Base-by-base conservation (phyloP, 805 yeast genomes). In the Yamadazyma akitaensis region DNA sequence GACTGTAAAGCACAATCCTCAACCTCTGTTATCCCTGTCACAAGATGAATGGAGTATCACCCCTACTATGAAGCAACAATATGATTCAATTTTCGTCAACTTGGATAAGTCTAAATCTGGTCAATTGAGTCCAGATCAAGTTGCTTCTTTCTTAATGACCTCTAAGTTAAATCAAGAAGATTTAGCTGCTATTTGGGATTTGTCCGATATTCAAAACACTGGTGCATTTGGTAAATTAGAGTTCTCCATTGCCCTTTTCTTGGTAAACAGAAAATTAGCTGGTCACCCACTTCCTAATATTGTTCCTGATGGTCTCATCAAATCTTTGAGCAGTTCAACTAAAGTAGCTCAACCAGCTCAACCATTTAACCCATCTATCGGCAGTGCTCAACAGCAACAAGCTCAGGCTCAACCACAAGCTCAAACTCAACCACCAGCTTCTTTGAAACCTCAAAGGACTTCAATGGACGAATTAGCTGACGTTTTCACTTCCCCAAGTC, bases 111-210 rank as follows among this genome's bases (percentile, higher is more conserved):
- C 68, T 7, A 75, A 77, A 30, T 48, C 70, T 2, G 96, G 96
- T 5, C 59, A 72, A 2, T 74, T 92, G 54, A 78, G 84, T 18
- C 85, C 97, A 2, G 80, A 76, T 49, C 88, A 88, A 53, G 89
- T 94, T 38, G 99, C 96, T 6, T 84, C 85, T 7, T 89, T 91
- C 62, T 79, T 94, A 56, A 82, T 88, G 75, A 85, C 94, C 9
- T 92, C 98, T 2, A 86, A 88, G 51, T 77, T 94, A 49, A 77
- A 83, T 43, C 96, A 91, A 58, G 91, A 88, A 43, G 82, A 81
- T 17, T 76, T 94, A 51, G 99, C 98, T 1, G 70, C 81, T 19
- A 82, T 92, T 37, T 94, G 99, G 99, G 99, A 94, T 66, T 74
- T 94, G 55, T 81, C 98, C 9, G 97, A 94, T 63, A 77, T 89